Conservation (phyloP, 148 eudicot species). For the Chenopodium album region DNA sequence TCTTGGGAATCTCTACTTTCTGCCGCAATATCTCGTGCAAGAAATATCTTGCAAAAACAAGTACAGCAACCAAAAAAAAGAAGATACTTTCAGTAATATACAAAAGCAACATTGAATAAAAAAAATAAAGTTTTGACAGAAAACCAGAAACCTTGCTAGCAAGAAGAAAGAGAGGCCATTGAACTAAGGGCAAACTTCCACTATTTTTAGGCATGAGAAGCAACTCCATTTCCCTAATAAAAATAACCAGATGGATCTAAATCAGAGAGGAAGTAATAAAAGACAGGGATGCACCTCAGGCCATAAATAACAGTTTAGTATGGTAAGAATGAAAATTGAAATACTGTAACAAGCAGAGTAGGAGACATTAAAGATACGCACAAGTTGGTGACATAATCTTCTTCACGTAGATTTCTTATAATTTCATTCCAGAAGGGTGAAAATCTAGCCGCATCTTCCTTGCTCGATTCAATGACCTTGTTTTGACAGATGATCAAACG, state of each 20-base stretch:
- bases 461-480: constrained; percentile 64
- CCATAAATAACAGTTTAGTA: neutral
- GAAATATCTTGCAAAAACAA: constrained; percentile 56
- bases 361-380: constrained; percentile 35
- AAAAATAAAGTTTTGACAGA: neutral
- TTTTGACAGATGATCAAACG: constrained; percentile 5
- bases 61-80: neutral
- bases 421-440: constrained; percentile 99
- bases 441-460: constrained; percentile 79
- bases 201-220: constrained; percentile 86
- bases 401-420: constrained; percentile 80
- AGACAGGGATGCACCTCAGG: neutral
- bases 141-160: constrained; percentile 76
- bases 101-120: neutral
- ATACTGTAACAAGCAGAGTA: constrained; percentile 9
- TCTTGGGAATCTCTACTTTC: constrained; percentile 76
- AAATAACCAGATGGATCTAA: neutral
- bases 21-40: constrained; percentile 84
- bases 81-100: neutral
- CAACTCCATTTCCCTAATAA: constrained; percentile 83
- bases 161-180: constrained; percentile 99
- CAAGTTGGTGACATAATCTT: constrained; percentile 75
- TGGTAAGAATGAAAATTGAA: neutral
- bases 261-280: constrained; percentile 12
- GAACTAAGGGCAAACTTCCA: constrained; percentile 78